These are phyloP conservation scores for Globisporangium apiculatum DNA, from an alignment of 352 stramenopile species.

Conservation along the genomic window DNA sequence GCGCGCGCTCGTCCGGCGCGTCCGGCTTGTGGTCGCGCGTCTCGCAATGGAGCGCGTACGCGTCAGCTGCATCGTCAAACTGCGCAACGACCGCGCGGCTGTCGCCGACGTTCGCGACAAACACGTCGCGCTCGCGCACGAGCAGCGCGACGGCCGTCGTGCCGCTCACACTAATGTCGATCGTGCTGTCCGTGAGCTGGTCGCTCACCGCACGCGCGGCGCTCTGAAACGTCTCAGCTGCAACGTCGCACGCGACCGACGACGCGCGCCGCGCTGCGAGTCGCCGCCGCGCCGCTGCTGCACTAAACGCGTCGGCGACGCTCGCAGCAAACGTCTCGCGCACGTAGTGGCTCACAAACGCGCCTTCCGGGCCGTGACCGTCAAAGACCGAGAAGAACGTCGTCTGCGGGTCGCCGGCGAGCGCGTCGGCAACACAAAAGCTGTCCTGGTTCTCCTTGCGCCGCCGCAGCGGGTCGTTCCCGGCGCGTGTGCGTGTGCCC, in stretches of 20 bases:
- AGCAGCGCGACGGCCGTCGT: slow-evolving; percentile 65
- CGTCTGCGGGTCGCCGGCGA: slow-evolving; percentile 32
- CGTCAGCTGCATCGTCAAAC: slow-evolving; percentile 21
- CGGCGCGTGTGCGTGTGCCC: slow-evolving; percentile 48
- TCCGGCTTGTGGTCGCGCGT: slow-evolving; percentile 82
- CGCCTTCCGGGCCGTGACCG: slow-evolving; percentile 68
- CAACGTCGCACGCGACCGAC: slow-evolving; percentile 30
- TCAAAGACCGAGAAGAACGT: slow-evolving; percentile 78
- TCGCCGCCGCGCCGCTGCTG: neutral
- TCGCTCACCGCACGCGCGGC: slow-evolving; percentile 33
- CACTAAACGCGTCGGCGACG: slow-evolving; percentile 31
- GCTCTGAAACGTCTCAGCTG: slow-evolving; percentile 45
- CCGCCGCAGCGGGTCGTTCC: slow-evolving; percentile 67
- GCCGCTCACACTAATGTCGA: slow-evolving; percentile 76
- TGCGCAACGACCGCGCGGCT: slow-evolving; percentile 55
- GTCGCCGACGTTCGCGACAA: slow-evolving; percentile 72
- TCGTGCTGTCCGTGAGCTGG: slow-evolving; percentile 30
- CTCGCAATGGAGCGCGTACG: slow-evolving; percentile 50
- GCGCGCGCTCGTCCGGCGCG: slow-evolving; percentile 45
- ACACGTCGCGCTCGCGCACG: slow-evolving; percentile 47
- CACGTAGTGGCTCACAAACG: slow-evolving; percentile 67
- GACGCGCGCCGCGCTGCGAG: slow-evolving; percentile 1
- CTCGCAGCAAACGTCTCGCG: slow-evolving; percentile 58
- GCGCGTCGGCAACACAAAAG: slow-evolving; percentile 49
- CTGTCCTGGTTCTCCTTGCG: slow-evolving; percentile 82